Percentiles rank a stretch among this genome's conserved stretches.
Evolutionary conservation across 768 basidiomycete species (phyloP).

Genomic region (Lentinula edodes): DNA sequence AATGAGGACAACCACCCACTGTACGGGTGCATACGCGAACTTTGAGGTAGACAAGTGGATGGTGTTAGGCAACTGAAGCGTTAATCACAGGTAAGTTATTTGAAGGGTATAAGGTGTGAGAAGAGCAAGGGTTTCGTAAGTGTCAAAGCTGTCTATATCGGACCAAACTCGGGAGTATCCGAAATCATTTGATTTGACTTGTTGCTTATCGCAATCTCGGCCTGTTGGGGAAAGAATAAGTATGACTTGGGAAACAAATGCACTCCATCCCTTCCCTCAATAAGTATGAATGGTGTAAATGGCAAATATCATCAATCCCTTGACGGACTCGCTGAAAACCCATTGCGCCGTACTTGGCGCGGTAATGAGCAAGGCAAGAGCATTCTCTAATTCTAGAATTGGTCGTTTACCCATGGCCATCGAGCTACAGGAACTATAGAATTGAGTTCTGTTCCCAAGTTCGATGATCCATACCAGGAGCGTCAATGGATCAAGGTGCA

Average conservation of each 20-base stretch:
- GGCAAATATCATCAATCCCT: background rate
- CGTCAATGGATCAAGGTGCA: slow-evolving; percentile 24
- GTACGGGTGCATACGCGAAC: too few species aligned
- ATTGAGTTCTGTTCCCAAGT: slow-evolving; percentile 16
- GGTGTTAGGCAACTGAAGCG: too few species aligned
- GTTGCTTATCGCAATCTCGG: background rate
- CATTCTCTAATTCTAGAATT: background rate
- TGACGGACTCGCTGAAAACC: slow-evolving; percentile 5
- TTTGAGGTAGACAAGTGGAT: too few species aligned
- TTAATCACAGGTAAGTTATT: too few species aligned
- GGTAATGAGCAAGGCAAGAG: slow-evolving; percentile 8
- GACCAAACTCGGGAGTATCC: background rate
- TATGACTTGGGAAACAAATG: background rate
- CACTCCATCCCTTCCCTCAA: background rate
- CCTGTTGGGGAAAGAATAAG: background rate
- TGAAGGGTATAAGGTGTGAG: background rate
- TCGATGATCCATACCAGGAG: slow-evolving; percentile 18
- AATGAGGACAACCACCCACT: too few species aligned
- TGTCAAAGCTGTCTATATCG: background rate
- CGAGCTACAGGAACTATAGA: slow-evolving; percentile 12
- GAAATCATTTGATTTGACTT: background rate
- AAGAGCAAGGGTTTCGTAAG: background rate
- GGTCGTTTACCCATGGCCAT: too few species aligned
- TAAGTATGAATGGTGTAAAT: background rate
- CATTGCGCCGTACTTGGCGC: slow-evolving; percentile 8